These are phyloP conservation scores for Fusarium abutilonis DNA, from an alignment of 2,329 filamentous ascomycete genomes.

Conservation along the genomic window DNA sequence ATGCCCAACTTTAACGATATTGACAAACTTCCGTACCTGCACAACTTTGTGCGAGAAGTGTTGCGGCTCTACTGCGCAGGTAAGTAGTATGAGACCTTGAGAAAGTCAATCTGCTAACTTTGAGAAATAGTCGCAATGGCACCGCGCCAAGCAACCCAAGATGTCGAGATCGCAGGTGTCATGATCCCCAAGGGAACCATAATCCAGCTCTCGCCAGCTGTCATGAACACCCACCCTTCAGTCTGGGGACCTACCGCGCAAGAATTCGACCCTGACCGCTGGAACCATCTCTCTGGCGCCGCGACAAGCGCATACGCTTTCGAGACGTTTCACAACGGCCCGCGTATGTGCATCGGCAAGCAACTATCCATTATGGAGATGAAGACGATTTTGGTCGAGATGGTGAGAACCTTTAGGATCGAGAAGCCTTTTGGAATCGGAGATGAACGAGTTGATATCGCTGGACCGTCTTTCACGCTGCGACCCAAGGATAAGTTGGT, in stretches of 20 bases:
- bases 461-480: conserved; percentile 42
- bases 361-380: conserved; percentile 51
- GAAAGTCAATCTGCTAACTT: not conserved
- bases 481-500: conserved; percentile 44
- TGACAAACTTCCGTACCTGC: conserved; percentile 51
- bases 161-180: conserved; percentile 50
- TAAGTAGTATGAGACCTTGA: conserved; percentile 11
- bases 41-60: conserved; percentile 57
- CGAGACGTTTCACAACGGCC: conserved; percentile 51
- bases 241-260: conserved; percentile 53
- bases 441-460: conserved; percentile 36
- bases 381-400: conserved; percentile 50
- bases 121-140: conserved; percentile 45
- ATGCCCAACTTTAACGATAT: conserved; percentile 37
- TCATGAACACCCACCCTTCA: conserved; percentile 49
- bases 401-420: conserved; percentile 48
- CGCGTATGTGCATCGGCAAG: conserved; percentile 53
- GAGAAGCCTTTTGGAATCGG: conserved; percentile 31
- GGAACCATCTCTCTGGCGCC: conserved; percentile 45
- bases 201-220: conserved; percentile 51
- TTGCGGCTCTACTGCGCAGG: conserved; percentile 55
- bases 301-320: conserved; percentile 48
- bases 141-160: conserved; percentile 48
- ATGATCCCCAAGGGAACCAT: conserved; percentile 53
- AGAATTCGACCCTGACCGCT: conserved; percentile 53